Conservation (phyloP, 768 basidiomycete genomes). For the Hypsizygus marmoreus region DNA sequence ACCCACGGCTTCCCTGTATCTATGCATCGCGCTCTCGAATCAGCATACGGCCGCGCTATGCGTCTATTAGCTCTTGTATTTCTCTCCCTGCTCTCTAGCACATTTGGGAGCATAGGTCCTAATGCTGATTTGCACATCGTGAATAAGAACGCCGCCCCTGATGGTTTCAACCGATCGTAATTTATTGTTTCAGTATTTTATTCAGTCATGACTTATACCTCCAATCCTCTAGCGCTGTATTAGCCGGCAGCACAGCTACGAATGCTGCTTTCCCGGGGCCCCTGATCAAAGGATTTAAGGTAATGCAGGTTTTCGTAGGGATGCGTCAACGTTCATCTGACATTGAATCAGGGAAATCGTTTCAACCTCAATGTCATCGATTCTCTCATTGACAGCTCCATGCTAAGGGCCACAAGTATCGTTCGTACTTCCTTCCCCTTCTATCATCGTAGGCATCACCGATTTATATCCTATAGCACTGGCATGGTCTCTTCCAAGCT, state of each 20-base stretch:
- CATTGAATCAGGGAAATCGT: slow-evolving; percentile 34
- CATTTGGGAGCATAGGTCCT: slow-evolving; percentile 28
- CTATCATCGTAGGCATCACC: background rate
- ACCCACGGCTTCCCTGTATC: no score
- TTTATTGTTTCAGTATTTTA: slow-evolving; percentile 18
- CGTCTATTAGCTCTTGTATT: background rate
- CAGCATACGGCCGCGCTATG: background rate
- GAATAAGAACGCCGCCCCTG: slow-evolving; percentile 47
- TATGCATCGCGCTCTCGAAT: no score
- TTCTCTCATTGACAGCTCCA: slow-evolving; percentile 44
- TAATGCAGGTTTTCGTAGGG: slow-evolving; percentile 3
- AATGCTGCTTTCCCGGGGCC: slow-evolving; percentile 19
- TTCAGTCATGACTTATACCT: background rate
- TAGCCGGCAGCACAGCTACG: slow-evolving; percentile 22
- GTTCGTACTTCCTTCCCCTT: slow-evolving; percentile 30
- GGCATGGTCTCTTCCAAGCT: slow-evolving; percentile 44
- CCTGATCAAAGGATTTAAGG: slow-evolving; percentile 33
- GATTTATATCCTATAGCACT: slow-evolving; percentile 35
- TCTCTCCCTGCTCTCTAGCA: slow-evolving; percentile 7
- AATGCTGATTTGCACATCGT: slow-evolving; percentile 36
- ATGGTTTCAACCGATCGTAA: slow-evolving; percentile 51
- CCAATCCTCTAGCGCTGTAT: slow-evolving; percentile 14
- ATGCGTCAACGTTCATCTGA: background rate
- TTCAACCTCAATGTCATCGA: slow-evolving; percentile 52
- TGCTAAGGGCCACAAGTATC: slow-evolving; percentile 52